Evolutionary conservation across 1,284 basidiomycete species (phyloP).

Genomic region (Rhodotorula glutinis): DNA sequence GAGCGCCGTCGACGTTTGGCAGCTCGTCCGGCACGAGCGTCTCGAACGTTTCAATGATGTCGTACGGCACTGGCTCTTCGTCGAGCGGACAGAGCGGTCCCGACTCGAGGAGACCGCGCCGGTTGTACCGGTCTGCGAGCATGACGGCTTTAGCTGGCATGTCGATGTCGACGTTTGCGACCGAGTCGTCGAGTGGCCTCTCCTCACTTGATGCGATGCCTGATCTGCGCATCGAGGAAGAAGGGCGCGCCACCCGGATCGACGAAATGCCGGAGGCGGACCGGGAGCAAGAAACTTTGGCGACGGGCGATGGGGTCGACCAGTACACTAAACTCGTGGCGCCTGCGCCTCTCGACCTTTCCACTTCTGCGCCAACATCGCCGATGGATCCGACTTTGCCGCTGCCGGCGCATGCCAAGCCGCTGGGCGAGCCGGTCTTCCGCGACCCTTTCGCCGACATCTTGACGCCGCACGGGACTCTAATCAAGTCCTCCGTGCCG

Average conservation of each 20-base stretch:
- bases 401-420: not conserved
- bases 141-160: not conserved
- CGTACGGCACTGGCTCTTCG: constrained; percentile 2
- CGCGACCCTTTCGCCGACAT: constrained; percentile 5
- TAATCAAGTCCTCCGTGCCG: not conserved
- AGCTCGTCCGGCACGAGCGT: constrained; percentile 9
- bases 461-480: not conserved
- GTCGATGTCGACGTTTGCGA: not conserved
- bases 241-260: too few relatives aligned
- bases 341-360: too few relatives aligned
- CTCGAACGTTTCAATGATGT: constrained; percentile 9
- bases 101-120: not conserved
- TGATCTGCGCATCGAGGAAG: constrained; percentile 10
- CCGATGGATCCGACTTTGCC: not conserved
- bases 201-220: constrained; percentile 4
- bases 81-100: not conserved
- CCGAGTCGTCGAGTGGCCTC: not conserved
- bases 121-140: not conserved
- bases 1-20: constrained; percentile 6
- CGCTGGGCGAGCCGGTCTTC: not conserved
- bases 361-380: not conserved
- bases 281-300: too few relatives aligned
- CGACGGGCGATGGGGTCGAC: too few relatives aligned
- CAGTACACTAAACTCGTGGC: too few relatives aligned
- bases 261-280: too few relatives aligned